A percentile compares a stretch with the other conserved stretches of the same genome.
Conservation (phyloP, 352 stramenopile genomes). For the Globisporangium cederbergense region DNA sequence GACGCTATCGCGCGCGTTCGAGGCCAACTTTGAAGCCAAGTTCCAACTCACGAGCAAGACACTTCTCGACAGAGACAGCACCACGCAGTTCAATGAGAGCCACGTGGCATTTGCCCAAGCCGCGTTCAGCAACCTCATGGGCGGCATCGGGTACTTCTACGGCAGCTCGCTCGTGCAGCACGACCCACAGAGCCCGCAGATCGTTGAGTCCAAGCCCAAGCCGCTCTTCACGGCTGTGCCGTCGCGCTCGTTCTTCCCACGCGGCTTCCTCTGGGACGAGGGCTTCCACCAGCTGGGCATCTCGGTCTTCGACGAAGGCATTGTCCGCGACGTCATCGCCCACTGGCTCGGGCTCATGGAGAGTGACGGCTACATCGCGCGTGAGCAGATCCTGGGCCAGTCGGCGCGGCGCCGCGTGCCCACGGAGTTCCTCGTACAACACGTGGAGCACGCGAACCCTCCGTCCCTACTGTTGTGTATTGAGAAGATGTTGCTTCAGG, state of each 20-base stretch:
- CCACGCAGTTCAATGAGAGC: slow-evolving; percentile 38
- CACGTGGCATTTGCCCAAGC: slow-evolving; percentile 76
- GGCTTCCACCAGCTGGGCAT: slow-evolving; percentile 92
- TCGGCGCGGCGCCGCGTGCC: slow-evolving; percentile 76
- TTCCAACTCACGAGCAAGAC: slow-evolving; percentile 51
- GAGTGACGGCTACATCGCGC: slow-evolving; percentile 87
- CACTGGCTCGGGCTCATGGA: slow-evolving; percentile 90
- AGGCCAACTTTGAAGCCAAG: slow-evolving; percentile 47
- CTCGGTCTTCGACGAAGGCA: slow-evolving; percentile 59
- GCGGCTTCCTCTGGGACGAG: slow-evolving; percentile 94
- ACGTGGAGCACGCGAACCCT: slow-evolving; percentile 90
- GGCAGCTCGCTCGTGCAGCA: slow-evolving; percentile 76
- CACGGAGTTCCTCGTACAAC: slow-evolving; percentile 88
- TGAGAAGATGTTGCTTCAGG: slow-evolving; percentile 63
- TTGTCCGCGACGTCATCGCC: slow-evolving; percentile 77
- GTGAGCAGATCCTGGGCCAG: slow-evolving; percentile 88
- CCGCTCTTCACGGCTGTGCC: slow-evolving; percentile 87
- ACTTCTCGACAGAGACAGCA: not conserved
- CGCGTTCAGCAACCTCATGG: slow-evolving; percentile 89
- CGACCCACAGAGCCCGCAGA: slow-evolving; percentile 31
- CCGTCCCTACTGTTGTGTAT: slow-evolving; percentile 86
- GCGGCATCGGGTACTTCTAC: slow-evolving; percentile 89
- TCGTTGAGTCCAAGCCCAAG: slow-evolving; percentile 39
- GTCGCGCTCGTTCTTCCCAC: slow-evolving; percentile 92
- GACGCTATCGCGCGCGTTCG: slow-evolving; percentile 30